A percentile compares a stretch with the other conserved stretches of the same genome.
phyloP scores from a whole-genome alignment of 345 rosid species.

The Linum tenue region DNA sequence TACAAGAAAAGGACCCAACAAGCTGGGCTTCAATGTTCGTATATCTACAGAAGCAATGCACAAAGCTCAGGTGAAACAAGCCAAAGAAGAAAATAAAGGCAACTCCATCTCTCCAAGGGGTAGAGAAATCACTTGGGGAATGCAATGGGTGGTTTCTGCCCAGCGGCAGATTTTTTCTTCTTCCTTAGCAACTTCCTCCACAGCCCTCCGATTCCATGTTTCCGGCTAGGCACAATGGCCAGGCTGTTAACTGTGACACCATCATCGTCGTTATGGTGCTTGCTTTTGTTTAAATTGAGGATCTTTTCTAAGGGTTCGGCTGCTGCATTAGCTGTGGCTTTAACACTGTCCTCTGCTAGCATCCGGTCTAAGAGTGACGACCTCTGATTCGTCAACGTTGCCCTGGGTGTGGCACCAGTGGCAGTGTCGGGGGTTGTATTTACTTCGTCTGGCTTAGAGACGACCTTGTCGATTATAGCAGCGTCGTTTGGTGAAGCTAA shows the following conservation, averaged over 20 bases:
- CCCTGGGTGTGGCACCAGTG: slow-evolving; percentile 21
- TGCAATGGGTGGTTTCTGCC: slow-evolving; percentile 34
- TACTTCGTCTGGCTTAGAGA: slow-evolving; percentile 22
- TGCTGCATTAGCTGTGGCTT: slow-evolving; percentile 14
- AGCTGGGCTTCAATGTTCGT: slow-evolving; percentile 2
- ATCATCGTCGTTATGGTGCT: slow-evolving; percentile 2
- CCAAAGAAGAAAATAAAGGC: neutral
- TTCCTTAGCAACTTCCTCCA: slow-evolving; percentile 69
- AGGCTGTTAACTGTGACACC: slow-evolving; percentile 29
- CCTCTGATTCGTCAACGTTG: slow-evolving; percentile 36
- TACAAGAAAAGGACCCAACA: neutral
- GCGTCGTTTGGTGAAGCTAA: slow-evolving; percentile 59
- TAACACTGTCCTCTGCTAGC: slow-evolving; percentile 62
- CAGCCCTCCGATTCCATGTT: slow-evolving; percentile 33
- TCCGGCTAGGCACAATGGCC: slow-evolving; percentile 54
- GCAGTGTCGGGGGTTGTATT: slow-evolving; percentile 12
- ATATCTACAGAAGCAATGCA: slow-evolving; percentile 16
- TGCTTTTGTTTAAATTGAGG: slow-evolving; percentile 9
- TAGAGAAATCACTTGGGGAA: slow-evolving; percentile 19
- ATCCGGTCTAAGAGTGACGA: slow-evolving; percentile 77
- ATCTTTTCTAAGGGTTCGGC: slow-evolving; percentile 35
- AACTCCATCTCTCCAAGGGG: slow-evolving; percentile 6
- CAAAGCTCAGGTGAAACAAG: neutral
- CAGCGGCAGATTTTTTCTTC: slow-evolving; percentile 34
- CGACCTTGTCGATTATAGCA: slow-evolving; percentile 42